Percentiles rank a stretch among this genome's conserved stretches.
phyloP scores from a whole-genome alignment of 768 basidiomycete species.

The Tricholoma bakamatsutake region DNA sequence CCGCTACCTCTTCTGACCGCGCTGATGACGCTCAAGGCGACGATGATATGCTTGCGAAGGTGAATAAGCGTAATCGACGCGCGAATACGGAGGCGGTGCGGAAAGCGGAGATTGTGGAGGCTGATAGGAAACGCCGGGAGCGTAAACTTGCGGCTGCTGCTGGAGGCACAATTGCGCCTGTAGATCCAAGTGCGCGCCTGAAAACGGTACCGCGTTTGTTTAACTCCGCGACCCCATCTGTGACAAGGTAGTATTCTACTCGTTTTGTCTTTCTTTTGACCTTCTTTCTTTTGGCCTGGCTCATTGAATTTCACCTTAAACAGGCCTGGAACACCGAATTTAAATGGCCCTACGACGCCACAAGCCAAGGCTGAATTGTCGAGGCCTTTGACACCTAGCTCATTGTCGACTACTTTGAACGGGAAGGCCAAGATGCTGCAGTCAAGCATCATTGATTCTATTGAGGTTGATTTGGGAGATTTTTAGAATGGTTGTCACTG shows the following conservation, averaged over 20 bases:
- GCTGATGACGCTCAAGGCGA: conserved; percentile 15
- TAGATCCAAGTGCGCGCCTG: conserved; percentile 63
- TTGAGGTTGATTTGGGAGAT: conserved; percentile 77
- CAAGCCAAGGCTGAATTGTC: conserved; percentile 22
- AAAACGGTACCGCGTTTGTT: conserved; percentile 59
- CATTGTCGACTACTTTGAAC: conserved; percentile 13
- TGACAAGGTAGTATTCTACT: conserved; percentile 50
- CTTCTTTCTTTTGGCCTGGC: conserved; percentile 5
- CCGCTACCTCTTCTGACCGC: conserved; percentile 10
- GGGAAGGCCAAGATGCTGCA: conserved; percentile 42
- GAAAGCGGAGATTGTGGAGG: conserved; percentile 64
- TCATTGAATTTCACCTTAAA: conserved; percentile 1
- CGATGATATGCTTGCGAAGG: conserved; percentile 57
- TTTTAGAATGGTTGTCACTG: conserved; percentile 37
- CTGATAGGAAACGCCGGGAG: conserved; percentile 66
- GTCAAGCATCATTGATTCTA: conserved; percentile 51
- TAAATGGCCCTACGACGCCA: conserved; percentile 30
- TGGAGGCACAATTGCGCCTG: conserved; percentile 33
- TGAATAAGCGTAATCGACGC: conserved; percentile 88
- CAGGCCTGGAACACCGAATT: conserved; percentile 47
- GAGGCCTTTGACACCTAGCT: conserved; percentile 18
- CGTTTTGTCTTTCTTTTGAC: conserved; percentile 3
- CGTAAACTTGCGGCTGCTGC: conserved; percentile 45
- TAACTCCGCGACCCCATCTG: conserved; percentile 36
- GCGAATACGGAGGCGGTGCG: conserved; percentile 78